Conservation (phyloP, 2,329 filamentous ascomycete genomes). For the Curvularia lunata region DNA sequence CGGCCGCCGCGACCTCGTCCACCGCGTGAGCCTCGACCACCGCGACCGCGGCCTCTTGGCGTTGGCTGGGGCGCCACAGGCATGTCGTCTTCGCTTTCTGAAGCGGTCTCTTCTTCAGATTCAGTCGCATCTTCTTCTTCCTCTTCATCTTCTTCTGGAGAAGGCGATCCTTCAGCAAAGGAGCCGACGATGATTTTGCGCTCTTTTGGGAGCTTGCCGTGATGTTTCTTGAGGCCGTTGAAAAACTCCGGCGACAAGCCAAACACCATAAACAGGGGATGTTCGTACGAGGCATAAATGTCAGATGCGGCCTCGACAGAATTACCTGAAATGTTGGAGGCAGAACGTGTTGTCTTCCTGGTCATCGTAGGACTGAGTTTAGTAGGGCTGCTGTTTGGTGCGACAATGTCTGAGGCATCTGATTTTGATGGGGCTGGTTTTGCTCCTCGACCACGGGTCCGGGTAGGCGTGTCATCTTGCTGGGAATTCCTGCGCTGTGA, state of each 20-base stretch:
- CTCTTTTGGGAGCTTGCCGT: constrained; percentile 35
- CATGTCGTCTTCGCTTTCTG: constrained; percentile 36
- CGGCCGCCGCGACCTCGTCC: constrained; percentile 38
- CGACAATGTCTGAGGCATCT: constrained; percentile 35
- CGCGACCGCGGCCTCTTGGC: constrained; percentile 35
- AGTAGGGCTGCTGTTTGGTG: constrained; percentile 34
- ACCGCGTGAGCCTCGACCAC: constrained; percentile 39
- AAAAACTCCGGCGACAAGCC: constrained; percentile 44
- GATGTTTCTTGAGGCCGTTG: constrained; percentile 38
- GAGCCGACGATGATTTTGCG: constrained; percentile 26
- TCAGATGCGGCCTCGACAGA: constrained; percentile 37
- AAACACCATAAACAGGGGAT: constrained; percentile 44
- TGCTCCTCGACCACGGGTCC: constrained; percentile 43
- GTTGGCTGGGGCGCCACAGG: constrained; percentile 27
- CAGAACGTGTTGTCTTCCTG: constrained; percentile 46
- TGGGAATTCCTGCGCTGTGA: constrained; percentile 40
- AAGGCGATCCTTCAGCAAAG: constrained; percentile 20
- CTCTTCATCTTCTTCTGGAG: constrained; percentile 27
- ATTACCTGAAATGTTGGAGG: constrained; percentile 46
- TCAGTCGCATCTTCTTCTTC: constrained; percentile 30
- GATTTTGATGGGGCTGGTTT: constrained; percentile 39
- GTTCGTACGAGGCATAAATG: constrained; percentile 42
- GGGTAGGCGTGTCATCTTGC: constrained; percentile 43
- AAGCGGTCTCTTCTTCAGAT: constrained; percentile 27
- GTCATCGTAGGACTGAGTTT: constrained; percentile 36